Base-by-base conservation (phyloP, 805 yeast genomes). In the Wickerhamiella dianesei region DNA sequence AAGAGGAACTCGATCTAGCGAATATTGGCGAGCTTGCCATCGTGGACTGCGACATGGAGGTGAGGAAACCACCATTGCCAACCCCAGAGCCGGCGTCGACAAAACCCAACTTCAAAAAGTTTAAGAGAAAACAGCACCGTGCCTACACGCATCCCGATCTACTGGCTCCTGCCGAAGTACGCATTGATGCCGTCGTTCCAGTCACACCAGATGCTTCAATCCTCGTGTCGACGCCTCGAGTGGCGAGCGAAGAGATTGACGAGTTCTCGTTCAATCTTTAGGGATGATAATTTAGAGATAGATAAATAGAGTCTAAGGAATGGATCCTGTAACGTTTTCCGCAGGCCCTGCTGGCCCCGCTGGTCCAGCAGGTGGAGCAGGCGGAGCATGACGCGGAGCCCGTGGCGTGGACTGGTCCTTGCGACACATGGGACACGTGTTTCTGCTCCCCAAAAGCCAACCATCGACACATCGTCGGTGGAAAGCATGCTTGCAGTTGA, bases 381-480 rank as follows among this genome's bases (percentile, higher is more conserved):
- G n/a, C n/a, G n/a, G n/a, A n/a, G n/a, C n/a, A n/a, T n/a, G n/a
- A n/a, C n/a, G n/a, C n/a, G n/a, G n/a, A n/a, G n/a, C n/a, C n/a
- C n/a, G n/a, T n/a, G n/a, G n/a, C n/a, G n/a, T n/a, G n/a, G n/a
- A n/a, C n/a, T n/a, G 25, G 32, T 25, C 32, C 3, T 68, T 61
- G 41, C 82, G 63, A 53, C 82, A 77, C 42, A 76, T 60, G 5
- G 82, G 82, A 58, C 82, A 77, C 17, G 72, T 69, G 52, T 76
- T 77, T 51, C 72, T 69, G 35, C 77, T 74, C 9, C 66, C 68
- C 21, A 66, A 50, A 9, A 77, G 61, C 81, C 82, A 77, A 48
- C 70, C 70, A 54, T 77, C 83, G 45, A 78, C 70, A 54, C 83
- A 77, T 1, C 63, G 69, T 43, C 62, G 61, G 58, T 78, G 83